Base-by-base conservation (phyloP, 805 yeast species). In the Isabelozyma gotoi region DNA sequence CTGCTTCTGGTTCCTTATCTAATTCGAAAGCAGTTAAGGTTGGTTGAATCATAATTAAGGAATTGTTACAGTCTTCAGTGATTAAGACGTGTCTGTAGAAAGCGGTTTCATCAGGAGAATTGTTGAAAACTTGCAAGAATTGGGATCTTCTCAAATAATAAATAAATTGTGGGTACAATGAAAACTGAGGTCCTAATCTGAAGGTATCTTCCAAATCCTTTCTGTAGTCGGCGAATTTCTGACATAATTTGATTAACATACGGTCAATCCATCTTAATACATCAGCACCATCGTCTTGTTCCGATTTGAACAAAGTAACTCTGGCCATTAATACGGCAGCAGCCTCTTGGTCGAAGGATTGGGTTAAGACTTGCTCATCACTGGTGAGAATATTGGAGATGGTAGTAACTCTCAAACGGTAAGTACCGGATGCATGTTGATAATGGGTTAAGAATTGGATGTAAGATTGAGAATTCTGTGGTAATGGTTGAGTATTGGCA, bases 81-180 rank as follows among this genome's bases (percentile, higher is more conserved):
- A 87, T 78, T 61, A 94, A 80, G 14, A 89, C 84, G 65, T 94
- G 99, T 64, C 97, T 83, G 69, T 92, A 89, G 68, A 91, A 94
- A 32, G 97, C 96, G 36, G 98, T 90, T 73, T 94, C 99, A 73
- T 94, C 99, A 2, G 99, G 99, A 5, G 99, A 94, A 68, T 91
- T 91, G 70, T 94, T 94, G 77, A 94, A 94, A 36, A 92, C 96
- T 65, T 89, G 96, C 63, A 94, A 73, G 65, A 94, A 91, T 68
- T 92, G 98, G 1, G 97, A 89, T 65, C 99, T 84, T 71, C 99
- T 86, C 68, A 94, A 76, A 63, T 94, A 95, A 71, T 86, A 94
- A 68, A 94, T 85, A 60, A 94, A 95, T 67, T 94, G 99, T 19
- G 99, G 99, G 60, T 88, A 86, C 62, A 92, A 73, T 36, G 89